Percentiles rank a stretch among this genome's conserved stretches.
Evolutionary conservation across 345 rosid species (phyloP).

Genomic region (Ailanthus altissimus): DNA sequence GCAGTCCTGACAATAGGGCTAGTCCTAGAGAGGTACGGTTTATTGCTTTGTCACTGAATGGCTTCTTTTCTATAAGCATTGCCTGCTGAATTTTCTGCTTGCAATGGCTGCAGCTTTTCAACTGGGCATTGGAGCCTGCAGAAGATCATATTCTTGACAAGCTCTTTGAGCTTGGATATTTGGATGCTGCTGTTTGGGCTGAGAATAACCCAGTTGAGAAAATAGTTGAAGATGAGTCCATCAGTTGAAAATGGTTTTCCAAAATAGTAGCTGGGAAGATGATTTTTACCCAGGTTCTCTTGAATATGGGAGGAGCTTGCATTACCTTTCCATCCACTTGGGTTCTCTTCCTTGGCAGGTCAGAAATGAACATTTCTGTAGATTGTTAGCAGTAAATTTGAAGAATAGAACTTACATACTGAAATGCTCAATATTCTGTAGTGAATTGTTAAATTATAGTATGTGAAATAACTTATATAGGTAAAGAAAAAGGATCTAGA

Average conservation of each 20-base stretch:
- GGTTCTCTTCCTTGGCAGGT: constrained; percentile 3
- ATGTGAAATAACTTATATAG: neutral
- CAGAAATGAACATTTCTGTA: neutral
- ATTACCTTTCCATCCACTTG: neutral
- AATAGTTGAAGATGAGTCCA: constrained; percentile 44
- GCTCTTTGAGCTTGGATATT: constrained; percentile 78
- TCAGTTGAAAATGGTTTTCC: constrained; percentile 27
- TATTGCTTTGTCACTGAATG: constrained; percentile 5
- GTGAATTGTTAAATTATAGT: neutral
- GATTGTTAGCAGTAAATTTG: neutral
- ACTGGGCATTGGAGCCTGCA: constrained; percentile 95
- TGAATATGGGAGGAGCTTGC: neutral
- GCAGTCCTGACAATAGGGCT: constrained; percentile 77
- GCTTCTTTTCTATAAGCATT: neutral
- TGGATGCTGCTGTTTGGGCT: constrained; percentile 85
- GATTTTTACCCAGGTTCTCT: neutral
- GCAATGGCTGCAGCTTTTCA: constrained; percentile 58
- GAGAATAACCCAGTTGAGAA: constrained; percentile 57
- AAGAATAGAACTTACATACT: neutral
- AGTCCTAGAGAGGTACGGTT: constrained; percentile 63
- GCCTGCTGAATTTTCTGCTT: constrained; percentile 13
- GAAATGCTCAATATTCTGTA: neutral
- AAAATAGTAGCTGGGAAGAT: neutral
- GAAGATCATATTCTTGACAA: constrained; percentile 65
- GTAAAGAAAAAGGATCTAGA: neutral